phyloP scores from a whole-genome alignment of 2,329 filamentous ascomycete species.

The Claviceps maximensis region DNA sequence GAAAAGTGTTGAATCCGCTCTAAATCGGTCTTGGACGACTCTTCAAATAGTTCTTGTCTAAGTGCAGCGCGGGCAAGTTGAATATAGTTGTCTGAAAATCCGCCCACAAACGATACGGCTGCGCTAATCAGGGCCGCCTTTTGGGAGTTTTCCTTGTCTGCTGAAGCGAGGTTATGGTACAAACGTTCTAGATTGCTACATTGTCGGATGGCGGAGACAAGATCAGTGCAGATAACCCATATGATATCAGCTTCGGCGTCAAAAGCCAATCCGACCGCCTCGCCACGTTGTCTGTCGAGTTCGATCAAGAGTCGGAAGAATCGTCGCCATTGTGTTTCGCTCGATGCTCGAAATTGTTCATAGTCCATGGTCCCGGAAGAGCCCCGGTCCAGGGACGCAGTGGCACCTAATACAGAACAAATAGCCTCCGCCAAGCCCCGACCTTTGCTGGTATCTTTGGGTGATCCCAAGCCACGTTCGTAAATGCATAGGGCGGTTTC shows the following conservation, averaged over 20 bases:
- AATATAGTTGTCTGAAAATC: slow-evolving; percentile 55
- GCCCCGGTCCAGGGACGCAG: slow-evolving; percentile 49
- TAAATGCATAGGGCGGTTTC: slow-evolving; percentile 78
- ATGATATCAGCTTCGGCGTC: slow-evolving; percentile 59
- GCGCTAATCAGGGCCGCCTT: slow-evolving; percentile 54
- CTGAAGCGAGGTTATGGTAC: slow-evolving; percentile 48
- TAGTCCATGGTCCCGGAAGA: slow-evolving; percentile 58
- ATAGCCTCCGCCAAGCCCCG: slow-evolving; percentile 62
- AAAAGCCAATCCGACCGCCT: slow-evolving; percentile 64
- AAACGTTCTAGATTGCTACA: slow-evolving; percentile 69
- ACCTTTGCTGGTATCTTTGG: slow-evolving; percentile 27
- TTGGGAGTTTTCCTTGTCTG: slow-evolving; percentile 39
- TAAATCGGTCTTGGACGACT: slow-evolving; percentile 53
- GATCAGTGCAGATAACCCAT: slow-evolving; percentile 77
- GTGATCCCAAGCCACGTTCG: slow-evolving; percentile 42
- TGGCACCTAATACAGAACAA: slow-evolving; percentile 56
- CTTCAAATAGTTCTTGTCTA: slow-evolving; percentile 60
- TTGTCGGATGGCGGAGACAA: slow-evolving; percentile 63
- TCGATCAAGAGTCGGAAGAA: slow-evolving; percentile 80
- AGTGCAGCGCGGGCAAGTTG: slow-evolving; percentile 56
- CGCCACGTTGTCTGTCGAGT: slow-evolving; percentile 72
- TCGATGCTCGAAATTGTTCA: slow-evolving; percentile 57
- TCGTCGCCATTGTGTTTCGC: slow-evolving; percentile 75
- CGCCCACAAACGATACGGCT: slow-evolving; percentile 55
- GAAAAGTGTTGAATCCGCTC: slow-evolving; percentile 70